Base-by-base conservation (phyloP, 2,329 filamentous ascomycete species). In the Botryosphaeria dothidea region DNA sequence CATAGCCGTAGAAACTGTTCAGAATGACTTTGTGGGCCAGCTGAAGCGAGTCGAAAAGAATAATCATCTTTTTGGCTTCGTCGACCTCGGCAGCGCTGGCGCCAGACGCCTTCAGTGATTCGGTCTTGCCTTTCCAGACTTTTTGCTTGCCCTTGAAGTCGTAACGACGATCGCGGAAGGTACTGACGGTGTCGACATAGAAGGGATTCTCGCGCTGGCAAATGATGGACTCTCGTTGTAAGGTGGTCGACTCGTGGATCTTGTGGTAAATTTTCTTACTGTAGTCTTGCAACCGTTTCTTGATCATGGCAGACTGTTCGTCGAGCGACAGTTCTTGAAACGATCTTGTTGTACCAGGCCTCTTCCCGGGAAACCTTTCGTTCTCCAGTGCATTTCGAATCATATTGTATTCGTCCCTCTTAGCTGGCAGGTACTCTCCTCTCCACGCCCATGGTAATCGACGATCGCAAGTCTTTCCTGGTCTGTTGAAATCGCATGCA, bases 201-300 rank as follows among this genome's bases (percentile, higher is more conserved):
- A 99, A 99, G 0, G 95, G 95, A 67, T 99, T 99, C 75, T 99
- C 95, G 68, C 95, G 87, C 75, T 99, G 95, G 73, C 95, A 99
- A 72, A 99, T 98, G 74, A 99, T 97, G 11, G 96, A 95, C 77
- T 99, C 95, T 62, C 93, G 88, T 67, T 95, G 90, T 66, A 96
- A 95, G 0, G 92, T 98, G 57, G 90, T 96, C 13, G 92, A 91
- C 67, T 98, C 95, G 77, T 96, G 93, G 66, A 99, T 98, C 78
- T 98, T 99, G 84, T 99, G 95, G 75, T 99, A 99, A 68, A 99
- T 96, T 80, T 99, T 99, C 77, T 98, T 96, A 73, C 92, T 96
- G 81, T 96, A 99, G 36, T 93, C 85, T 69, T 94, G 92, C 54
- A 99, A 81, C 36, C 95, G 89, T 74, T 98, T 99, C 70, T 92